phyloP scores from a whole-genome alignment of 768 basidiomycete species.

The Phylloporus arenicola region DNA sequence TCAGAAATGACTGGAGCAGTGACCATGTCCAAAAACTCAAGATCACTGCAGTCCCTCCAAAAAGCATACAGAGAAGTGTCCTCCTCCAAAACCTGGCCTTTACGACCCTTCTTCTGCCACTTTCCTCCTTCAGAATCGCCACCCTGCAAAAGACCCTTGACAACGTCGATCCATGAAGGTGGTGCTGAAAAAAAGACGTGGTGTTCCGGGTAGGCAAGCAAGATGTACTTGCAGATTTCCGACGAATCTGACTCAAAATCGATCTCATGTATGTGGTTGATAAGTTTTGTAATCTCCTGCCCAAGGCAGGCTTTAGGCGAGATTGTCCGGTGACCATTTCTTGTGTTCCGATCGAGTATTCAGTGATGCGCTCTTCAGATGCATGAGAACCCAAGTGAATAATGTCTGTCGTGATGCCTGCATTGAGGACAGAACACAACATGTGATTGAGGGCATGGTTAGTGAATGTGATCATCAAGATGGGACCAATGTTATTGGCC shows the following conservation, averaged over 20 bases:
- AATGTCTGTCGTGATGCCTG: constrained; percentile 54
- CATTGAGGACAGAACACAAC: constrained; percentile 59
- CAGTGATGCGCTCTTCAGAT: constrained; percentile 51
- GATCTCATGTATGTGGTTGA: constrained; percentile 37
- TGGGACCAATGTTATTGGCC: constrained; percentile 45
- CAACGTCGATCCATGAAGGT: constrained; percentile 43
- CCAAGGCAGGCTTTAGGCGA: constrained; percentile 39
- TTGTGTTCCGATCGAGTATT: constrained; percentile 56
- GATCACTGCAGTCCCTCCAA: constrained; percentile 45
- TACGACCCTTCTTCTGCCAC: constrained; percentile 34
- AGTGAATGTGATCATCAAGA: constrained; percentile 61
- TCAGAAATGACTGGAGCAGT: not conserved
- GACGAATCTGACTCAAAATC: constrained; percentile 31
- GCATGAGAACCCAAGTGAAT: constrained; percentile 68
- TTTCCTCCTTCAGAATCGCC: constrained; percentile 13
- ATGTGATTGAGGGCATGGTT: constrained; percentile 80
- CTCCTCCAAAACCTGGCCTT: constrained; percentile 16
- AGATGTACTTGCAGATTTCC: constrained; percentile 40
- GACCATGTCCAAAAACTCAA: constrained; percentile 39
- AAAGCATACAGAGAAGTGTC: constrained; percentile 41
- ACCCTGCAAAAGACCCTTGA: constrained; percentile 15
- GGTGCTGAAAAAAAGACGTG: constrained; percentile 36
- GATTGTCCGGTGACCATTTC: constrained; percentile 43
- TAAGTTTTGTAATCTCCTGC: constrained; percentile 41
- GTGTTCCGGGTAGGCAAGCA: constrained; percentile 45